Base-by-base conservation (phyloP, 164 flowering plant genomes). In the Taxillus chinensis region DNA sequence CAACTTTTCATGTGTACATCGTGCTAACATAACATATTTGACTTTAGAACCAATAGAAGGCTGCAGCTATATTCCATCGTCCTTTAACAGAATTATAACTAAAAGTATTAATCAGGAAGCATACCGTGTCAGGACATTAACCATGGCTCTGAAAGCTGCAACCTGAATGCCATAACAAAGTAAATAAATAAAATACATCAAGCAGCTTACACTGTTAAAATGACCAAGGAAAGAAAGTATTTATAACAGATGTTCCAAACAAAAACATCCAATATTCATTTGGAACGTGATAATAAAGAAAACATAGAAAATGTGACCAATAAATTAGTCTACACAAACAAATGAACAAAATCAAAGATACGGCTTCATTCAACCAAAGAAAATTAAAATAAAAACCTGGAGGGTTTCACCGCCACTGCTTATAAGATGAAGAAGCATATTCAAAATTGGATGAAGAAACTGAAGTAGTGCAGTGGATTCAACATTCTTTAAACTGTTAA, bases 121-220 rank as follows among this genome's bases (percentile, higher is more conserved):
- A 62, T 75, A 91, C 99, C 99, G 64, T 40, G 99, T 95, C 61
- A 95, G 76, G 67, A 95, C 90, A 73, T 91, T 91, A 60, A 91
- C 97, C 92, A 91, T 89, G 53, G 99, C 99, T 77, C 99, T 89
- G 77, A 95, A 95, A 57, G 99, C 99, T 55, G 99, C 99, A 76
- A 95, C 97, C 99, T 95, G 79, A 67, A 75, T 45, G 59, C 3
- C 60, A 57, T 58, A 38, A 62, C n/a, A 70, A 37, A 60, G 39
- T 3, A 6, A 39, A 8, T 38, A 7, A 62, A 42, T 5, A 50
- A 59, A 40, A 55, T 8, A n/a, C 27, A 27, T 27, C 27, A 39
- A 7, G 51, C 49, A 7, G 37, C 15, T n/a, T 8, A 12, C 3
- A 45, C 50, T 17, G 10, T 8, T 7, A 41, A 48, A 64, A 12